phyloP scores from a whole-genome alignment of 139 green algal species.

The Tetradesmus obliquus region DNA sequence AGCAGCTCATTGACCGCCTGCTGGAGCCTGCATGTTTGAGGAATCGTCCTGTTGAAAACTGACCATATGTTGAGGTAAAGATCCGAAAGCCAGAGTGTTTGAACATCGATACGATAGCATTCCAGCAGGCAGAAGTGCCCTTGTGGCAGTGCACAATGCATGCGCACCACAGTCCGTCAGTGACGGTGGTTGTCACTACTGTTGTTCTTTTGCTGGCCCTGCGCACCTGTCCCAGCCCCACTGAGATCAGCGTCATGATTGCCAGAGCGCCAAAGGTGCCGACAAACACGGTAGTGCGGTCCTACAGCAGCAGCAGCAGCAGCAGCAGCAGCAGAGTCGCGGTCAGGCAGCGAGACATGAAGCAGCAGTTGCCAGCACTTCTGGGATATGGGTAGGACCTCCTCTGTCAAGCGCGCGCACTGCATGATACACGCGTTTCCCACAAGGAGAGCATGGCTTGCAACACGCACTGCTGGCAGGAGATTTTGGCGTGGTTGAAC shows the following conservation, averaged over 20 bases:
- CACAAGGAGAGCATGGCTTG: no score
- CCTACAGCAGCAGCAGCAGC: conserved; percentile 59
- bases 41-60: no score
- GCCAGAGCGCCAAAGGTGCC: conserved; percentile 97
- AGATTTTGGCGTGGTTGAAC: no score
- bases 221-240: conserved; percentile 70
- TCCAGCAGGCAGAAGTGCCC: not conserved
- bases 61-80: no score
- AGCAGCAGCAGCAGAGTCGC: not conserved
- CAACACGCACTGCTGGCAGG: no score
- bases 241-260: conserved; percentile 98
- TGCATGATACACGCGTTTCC: no score
- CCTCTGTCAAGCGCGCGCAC: no score
- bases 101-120: not conserved
- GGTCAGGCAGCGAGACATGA: not conserved
- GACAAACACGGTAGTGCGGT: conserved; percentile 82
- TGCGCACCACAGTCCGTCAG: not conserved
- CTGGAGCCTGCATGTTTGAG: no score
- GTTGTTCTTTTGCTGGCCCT: not conserved
- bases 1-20: no score
- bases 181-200: not conserved
- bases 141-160: no score
- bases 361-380: not conserved
- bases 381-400: not conserved
- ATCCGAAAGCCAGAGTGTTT: no score